Evolutionary conservation across 129 eudicot genomes (phyloP), one percentile per base, ranked within the genome.

Genomic region (Glebionis coronaria): DNA sequence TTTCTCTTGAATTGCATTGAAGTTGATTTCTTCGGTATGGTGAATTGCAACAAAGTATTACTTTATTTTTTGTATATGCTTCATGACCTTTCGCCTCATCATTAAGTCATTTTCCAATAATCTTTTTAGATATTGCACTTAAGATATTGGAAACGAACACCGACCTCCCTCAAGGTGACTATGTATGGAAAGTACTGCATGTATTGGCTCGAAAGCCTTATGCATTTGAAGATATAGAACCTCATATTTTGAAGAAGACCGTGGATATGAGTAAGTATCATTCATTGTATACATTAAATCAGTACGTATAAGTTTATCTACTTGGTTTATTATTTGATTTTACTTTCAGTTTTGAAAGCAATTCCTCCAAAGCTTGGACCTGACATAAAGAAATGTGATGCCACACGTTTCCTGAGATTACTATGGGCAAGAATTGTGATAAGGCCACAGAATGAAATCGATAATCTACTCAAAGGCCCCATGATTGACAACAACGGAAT

Each of bases 1-100:
- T 31, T 83, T 9, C 51, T 83, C 14, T 63, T 44, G 53, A 56
- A 42, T 10, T 42, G 70, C 55, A 65, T 76, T 23, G 42, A 50
- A 50, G 51, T 44, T 27, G 65, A 73, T 44, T 55, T 80, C 10
- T 67, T 55, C 10, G 27, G 49, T 44, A 28, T 57, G 65, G 21
- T 2, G 10, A 1, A 20, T 11, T 5, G 10, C 42, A 18, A 23
- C 9, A 14, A 13, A 2, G 38, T 14, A 16, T 47, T 47, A 2
- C 29, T 29, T 28, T 59, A 4, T 2, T 9, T 31, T 59, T 2
- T 59, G 4, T 14, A 13, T 12, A 9, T 14, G 16, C 1, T 16
- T 4, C 9, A 16, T 16, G 20, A 3, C 20, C 1, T 3, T 2
- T 14, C 8, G 18, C 23, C 20, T 15, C 5, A 11, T 57, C 18